Conservation (phyloP, 2,329 filamentous ascomycete genomes). For the Thermothelomyces thermophilus region DNA sequence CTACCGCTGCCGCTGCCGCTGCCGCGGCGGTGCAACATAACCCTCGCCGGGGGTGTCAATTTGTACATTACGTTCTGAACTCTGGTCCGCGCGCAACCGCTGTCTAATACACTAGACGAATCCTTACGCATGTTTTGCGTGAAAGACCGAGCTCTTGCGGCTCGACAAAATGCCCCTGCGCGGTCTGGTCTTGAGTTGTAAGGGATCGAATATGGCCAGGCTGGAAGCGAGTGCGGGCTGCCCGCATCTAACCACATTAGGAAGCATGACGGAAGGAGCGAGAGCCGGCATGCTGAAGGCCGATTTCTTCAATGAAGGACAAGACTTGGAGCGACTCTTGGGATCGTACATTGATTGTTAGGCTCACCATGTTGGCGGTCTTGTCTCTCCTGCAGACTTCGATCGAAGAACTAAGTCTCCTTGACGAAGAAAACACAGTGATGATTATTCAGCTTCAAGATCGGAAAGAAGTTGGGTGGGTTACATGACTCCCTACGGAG, state of each 20-base stretch:
- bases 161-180: neutral
- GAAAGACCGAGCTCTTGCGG: neutral
- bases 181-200: neutral
- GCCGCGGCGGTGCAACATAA: neutral
- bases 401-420: no score
- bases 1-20: neutral
- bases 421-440: no score
- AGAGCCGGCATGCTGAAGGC: neutral
- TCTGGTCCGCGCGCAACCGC: neutral
- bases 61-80: neutral
- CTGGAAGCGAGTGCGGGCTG: conserved; percentile 2
- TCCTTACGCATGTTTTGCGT: neutral
- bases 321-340: no score
- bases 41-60: neutral
- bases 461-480: no score
- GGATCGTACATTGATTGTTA: no score
- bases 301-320: no score
- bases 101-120: neutral
- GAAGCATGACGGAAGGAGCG: neutral
- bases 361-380: no score
- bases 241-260: conserved; percentile 1
- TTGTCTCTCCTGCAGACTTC: no score
- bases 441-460: no score
- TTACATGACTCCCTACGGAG: no score
- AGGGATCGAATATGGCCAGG: neutral